Evolutionary conservation across 1,284 basidiomycete genomes (phyloP), one percentile per base, ranked within the genome.

Genomic region (Vanrija pseudolonga): DNA sequence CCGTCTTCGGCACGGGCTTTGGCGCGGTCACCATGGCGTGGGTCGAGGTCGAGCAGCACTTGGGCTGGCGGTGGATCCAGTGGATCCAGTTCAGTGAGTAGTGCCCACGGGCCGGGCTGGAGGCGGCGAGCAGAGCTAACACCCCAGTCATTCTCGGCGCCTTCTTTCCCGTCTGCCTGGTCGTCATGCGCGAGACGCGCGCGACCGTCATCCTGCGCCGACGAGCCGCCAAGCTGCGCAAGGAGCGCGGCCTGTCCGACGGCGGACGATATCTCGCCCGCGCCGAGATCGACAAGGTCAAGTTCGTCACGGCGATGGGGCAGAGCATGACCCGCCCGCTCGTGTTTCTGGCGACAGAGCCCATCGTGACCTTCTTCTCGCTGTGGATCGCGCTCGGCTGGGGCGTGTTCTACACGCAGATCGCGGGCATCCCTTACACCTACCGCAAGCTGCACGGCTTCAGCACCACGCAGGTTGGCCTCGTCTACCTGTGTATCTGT

Each of bases 21-120:
- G 88, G 86, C 3, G 83, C 86, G 2, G 74, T 86, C 0, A 76
- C 81, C 19, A 80, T 83, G 6, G 85, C 84, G 3, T 88, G 83
- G 83, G 80, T 83, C 65, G 82, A 85, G 54, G 80, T 83, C 65
- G 82, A 85, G 54, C 71, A 77, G 0, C 75, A 74, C 14, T 67
- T 89, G 32, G 78, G 79, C 53, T 90, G 89, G 88, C 79, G 86
- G 41, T 90, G 88, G 88, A 88, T 90, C 15, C 83, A 89, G 71
- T 89, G 87, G 87, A 80, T 89, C 23, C 83, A 86, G 60, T 78
- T 84, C 67, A 87, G 85, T 65, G 45, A 43, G 67, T 66, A 22
- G 23, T 17, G 18, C 22, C 26, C 15, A 12, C 14, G 24, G 19
- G 23, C 18, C 40, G 8, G n/a, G 24, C 12, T 2, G n/a, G n/a